Base-by-base conservation (phyloP, 164 flowering plant genomes). In the Litsea cubeba region DNA sequence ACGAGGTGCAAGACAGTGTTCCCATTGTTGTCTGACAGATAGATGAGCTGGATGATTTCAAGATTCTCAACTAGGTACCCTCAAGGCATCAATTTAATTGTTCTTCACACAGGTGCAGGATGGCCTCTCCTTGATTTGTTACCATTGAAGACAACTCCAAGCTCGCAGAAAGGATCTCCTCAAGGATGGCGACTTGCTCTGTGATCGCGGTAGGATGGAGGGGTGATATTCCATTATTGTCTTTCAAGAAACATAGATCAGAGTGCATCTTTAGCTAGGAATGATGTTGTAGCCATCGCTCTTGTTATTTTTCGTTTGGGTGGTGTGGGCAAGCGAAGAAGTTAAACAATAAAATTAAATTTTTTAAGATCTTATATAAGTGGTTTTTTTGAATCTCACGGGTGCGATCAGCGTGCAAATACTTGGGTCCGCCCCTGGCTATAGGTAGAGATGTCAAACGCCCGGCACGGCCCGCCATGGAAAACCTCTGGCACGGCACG, bases 1-100 rank as follows among this genome's bases (percentile, higher is more conserved):
- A 90, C 91, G 1, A 87, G 77, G 72, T 90, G 91, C 78, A 90
- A 69, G 65, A 86, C 69, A 10, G 88, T 88, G 73, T 90, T 88
- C 35, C 91, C 90, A 50, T 87, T 84, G 23, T 72, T 72, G 58
- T 88, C 89, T 2, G 72, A 75, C 69, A 74, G 24, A 75, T 87
- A 82, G 3, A 83, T 70, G 25, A 88, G 80, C 23, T 76, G 73
- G 28, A 80, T 71, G 50, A 80, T 75, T 67, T 85, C 69, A 24
- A 85, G 79, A 3, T 70, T 77, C 63, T 87, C 88, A n/a, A 81
- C 79, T 54, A 87, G 69, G 82, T 78, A 87, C 74, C 74, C 60
- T 79, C 5, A 85, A 69, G 84, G 1, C 85, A 0, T 84, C 84
- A 62, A 50, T 77, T 76, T 85, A 85, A 74, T 83, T 86, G 70